These are phyloP conservation scores for Chondrus crispus DNA, from an alignment of 23 red algal genomes.

Conservation along the genomic window DNA sequence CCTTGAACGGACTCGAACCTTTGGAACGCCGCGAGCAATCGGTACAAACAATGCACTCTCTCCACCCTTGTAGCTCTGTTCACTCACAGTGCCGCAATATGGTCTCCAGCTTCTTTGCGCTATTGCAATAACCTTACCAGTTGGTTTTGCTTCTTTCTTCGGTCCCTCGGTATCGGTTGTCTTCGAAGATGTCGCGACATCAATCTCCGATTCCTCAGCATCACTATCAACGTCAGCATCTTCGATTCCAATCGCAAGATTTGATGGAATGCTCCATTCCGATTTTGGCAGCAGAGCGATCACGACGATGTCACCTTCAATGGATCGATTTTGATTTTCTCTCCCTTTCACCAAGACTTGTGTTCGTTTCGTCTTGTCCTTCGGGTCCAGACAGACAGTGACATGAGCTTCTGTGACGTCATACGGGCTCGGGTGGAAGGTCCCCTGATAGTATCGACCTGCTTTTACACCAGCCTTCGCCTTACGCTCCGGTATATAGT, in stretches of 20 bases:
- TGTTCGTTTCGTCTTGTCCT: constrained; percentile 47
- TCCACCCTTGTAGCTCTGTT: constrained; percentile 32
- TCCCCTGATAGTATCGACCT: constrained; percentile 53
- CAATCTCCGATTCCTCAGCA: constrained; percentile 42
- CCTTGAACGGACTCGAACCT: constrained; percentile 74
- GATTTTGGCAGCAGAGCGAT: constrained; percentile 63
- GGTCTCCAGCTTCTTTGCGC: constrained; percentile 86
- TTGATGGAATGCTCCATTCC: constrained; percentile 56
- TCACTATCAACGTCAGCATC: constrained; percentile 53
- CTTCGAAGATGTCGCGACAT: background rate
- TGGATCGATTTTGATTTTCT: constrained; percentile 77
- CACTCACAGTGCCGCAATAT: constrained; percentile 81
- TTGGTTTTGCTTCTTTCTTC: constrained; percentile 14
- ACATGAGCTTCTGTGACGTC: constrained; percentile 76
- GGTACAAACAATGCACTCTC: constrained; percentile 76
- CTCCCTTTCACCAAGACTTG: constrained; percentile 74
- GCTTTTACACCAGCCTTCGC: constrained; percentile 53
- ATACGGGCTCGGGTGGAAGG: constrained; percentile 72
- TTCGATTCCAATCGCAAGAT: constrained; percentile 44
- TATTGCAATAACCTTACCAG: constrained; percentile 81
- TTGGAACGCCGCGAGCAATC: constrained; percentile 77
- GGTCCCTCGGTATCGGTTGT: background rate
- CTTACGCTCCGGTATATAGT: constrained; percentile 68
- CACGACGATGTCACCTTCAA: constrained; percentile 89
- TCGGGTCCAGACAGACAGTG: constrained; percentile 27